Base-by-base conservation (phyloP, 2,329 filamentous ascomycete species). In the Microthyrium microscopicum region DNA sequence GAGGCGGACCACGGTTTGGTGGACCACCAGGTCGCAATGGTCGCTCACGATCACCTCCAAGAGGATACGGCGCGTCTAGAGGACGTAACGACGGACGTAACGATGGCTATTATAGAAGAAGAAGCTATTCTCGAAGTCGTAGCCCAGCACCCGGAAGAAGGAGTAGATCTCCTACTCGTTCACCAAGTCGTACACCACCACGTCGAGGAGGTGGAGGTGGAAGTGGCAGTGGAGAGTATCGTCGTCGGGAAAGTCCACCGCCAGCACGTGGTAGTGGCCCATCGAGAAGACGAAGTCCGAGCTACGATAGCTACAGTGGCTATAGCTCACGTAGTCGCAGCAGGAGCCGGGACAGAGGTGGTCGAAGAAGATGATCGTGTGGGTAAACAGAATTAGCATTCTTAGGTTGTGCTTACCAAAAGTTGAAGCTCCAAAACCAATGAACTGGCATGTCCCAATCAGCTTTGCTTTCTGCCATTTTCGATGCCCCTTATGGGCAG, bases 171-270 rank as follows among this genome's bases (percentile, higher is more conserved):
- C 43, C 50, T n/a, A 52, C 57, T 17, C 47, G 45, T 29, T 45
- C 43, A 26, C 50, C 45, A 9, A 36, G 30, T 9, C 33, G 37
- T 13, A 29, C 34, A 15, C 36, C 34, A n/a, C 36, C 39, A 19
- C 40, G 31, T 39, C 20, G 55, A 53, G 34, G 49, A 51, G 20
- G 53, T 55, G 28, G 40, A 12, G 30, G 36, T 5, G 36, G 36
- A 11, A 24, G 20, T 26, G 36, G 61, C 38, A 68, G 66, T 16
- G 51, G 67, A 36, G 15, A 39, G 5, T 41, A 36, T 27, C 39
- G 38, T 15, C 38, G 39, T 8, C 26, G 27, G 26, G 29, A 33
- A n/a, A 25, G 29, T 19, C 25, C 18, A 26, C 27, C 20, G n/a
- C 34, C 24, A 29, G 24, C 25, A 20, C 13, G 20, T 20, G 19